Evolutionary conservation across 2,329 filamentous ascomycete genomes (phyloP), one percentile per base, ranked within the genome.

Genomic region (Monosporascus sp.): DNA sequence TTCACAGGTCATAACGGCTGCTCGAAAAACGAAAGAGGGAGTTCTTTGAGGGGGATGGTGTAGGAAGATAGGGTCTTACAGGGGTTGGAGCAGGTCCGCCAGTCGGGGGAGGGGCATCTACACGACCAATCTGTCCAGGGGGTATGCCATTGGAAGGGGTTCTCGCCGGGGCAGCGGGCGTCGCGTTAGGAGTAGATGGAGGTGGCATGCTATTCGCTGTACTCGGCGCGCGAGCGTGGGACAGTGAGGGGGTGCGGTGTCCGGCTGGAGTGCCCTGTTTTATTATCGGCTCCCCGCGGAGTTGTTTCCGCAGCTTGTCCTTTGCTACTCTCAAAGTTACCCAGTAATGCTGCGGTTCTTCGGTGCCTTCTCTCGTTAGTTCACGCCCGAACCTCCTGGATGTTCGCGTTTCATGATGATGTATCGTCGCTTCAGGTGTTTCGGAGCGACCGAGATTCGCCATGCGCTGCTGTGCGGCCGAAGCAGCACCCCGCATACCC

Each of bases 401-500:
- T 7, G 81, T 84, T 62, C 91, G 78, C 1, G 87, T 82, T 68
- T 96, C 90, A 62, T 89, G 83, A 62, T 85, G 85, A 60, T 85
- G 86, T 60, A 80, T 75, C 51, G 77, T 80, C 9, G 85, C 77
- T 68, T 97, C 94, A 3, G 94, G 94, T 0, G 94, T 97, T 67
- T 92, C 89, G 35, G 93, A 97, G 55, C 94, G 86, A 48, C 85
- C 84, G 48, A 90, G 68, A 58, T 89, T 87, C 37, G 87, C 87
- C 83, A 97, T 93, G 52, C 92, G 88, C 58, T 90, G 89, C 66
- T 93, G 89, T 5, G 93, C 93, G 44, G 87, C 88, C 25, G 85
- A 87, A 17, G 93, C 93, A 17, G 93, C 93, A 50, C 90, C 91
- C 52, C 93, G 86, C 82, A 97, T 91, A 48, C 88, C 88, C 67